Percentiles rank a stretch among this genome's conserved stretches.
phyloP scores from a whole-genome alignment of 305 asterid genomes.

The Rubia peregrina region DNA sequence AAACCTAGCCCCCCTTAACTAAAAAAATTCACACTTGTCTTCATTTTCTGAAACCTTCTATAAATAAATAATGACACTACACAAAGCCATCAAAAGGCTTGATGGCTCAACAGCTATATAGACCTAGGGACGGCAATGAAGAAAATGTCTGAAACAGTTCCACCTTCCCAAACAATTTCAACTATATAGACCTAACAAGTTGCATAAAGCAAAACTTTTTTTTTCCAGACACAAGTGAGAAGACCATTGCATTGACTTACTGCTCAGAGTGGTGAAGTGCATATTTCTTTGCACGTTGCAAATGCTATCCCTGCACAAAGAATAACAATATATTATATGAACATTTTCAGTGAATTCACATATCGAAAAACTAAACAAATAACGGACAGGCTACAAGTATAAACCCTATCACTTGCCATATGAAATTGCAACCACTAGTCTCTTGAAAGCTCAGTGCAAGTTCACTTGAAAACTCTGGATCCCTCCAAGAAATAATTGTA shows the following conservation, averaged over 20 bases:
- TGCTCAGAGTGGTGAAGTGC: constrained; percentile 64
- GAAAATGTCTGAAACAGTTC: too few species aligned
- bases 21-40: not conserved
- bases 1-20: not conserved
- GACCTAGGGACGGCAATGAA: too few species aligned
- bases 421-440: constrained; percentile 84
- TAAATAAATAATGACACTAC: not conserved
- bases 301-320: constrained; percentile 67
- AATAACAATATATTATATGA: constrained; percentile 13
- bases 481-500: constrained; percentile 97
- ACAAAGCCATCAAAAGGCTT: not conserved
- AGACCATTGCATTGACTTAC: constrained; percentile 45
- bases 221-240: not conserved
- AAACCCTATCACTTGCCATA: constrained; percentile 65
- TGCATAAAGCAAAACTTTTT: not conserved
- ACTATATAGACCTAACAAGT: not conserved
- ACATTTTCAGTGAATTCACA: constrained; percentile 4
- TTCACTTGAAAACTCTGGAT: constrained; percentile 84
- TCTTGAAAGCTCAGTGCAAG: constrained; percentile 99
- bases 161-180: too few species aligned
- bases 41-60: not conserved
- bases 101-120: not conserved
- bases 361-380: not conserved
- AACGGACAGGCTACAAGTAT: constrained; percentile 1
- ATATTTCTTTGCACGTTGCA: constrained; percentile 80